Conservation (phyloP, 2,329 filamentous ascomycete species). For the Anthostomella pinea region DNA sequence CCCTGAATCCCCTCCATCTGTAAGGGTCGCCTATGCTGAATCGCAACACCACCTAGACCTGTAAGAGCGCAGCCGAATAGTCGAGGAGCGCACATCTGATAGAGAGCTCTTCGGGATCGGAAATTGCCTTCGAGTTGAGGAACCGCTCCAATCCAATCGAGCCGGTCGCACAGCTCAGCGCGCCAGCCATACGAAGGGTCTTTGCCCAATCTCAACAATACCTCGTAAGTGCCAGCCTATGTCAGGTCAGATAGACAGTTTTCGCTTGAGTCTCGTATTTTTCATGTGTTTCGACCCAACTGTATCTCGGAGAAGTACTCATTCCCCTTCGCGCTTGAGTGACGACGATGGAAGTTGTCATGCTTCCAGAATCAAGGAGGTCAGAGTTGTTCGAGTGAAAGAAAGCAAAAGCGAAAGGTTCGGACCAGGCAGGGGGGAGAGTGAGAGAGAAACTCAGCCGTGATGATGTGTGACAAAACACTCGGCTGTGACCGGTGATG, state of each 20-base stretch:
- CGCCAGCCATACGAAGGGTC: slow-evolving; percentile 15
- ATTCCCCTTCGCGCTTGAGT: too few species aligned
- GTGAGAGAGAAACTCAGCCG: too few species aligned
- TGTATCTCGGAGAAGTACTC: too few species aligned
- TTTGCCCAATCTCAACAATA: slow-evolving; percentile 6
- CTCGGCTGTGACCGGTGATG: slow-evolving; percentile 7
- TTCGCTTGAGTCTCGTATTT: too few species aligned
- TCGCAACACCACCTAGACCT: too few species aligned
- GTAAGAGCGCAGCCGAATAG: too few species aligned
- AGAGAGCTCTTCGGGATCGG: too few species aligned
- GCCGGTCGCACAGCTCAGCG: slow-evolving; percentile 6
- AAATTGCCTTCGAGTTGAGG: slow-evolving; percentile 12
- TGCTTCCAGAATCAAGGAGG: slow-evolving; percentile 1
- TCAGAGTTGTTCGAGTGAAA: slow-evolving; percentile 5
- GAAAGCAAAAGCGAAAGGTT: too few species aligned
- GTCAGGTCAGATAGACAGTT: slow-evolving; percentile 3
- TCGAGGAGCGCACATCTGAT: too few species aligned
- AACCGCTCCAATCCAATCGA: slow-evolving; percentile 17
- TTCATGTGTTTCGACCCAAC: too few species aligned
- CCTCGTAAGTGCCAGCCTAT: slow-evolving; percentile 23
- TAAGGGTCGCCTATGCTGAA: too few species aligned
- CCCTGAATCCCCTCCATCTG: too few species aligned
- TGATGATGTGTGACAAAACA: slow-evolving; percentile 11
- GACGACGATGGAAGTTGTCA: not conserved
- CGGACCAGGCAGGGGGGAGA: slow-evolving; percentile 3